phyloP scores from a whole-genome alignment of 352 stramenopile genomes.

The Phytophthora melonis region DNA sequence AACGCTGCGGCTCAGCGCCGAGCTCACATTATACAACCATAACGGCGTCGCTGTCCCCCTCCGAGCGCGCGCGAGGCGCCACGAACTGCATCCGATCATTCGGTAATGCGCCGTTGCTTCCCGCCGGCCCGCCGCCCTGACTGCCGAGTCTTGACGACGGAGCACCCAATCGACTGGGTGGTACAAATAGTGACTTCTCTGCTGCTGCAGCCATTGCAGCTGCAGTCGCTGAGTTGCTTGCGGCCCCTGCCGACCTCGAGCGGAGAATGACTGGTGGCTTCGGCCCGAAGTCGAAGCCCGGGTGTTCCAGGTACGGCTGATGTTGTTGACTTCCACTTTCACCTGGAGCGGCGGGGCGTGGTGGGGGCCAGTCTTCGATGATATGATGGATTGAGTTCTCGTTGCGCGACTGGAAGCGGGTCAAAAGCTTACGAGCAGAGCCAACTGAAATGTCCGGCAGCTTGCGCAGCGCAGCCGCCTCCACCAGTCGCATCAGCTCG shows the following conservation, averaged over 20 bases:
- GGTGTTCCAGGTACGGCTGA: slow-evolving; percentile 30
- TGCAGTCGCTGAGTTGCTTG: slow-evolving; percentile 3
- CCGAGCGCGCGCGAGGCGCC: slow-evolving; percentile 14
- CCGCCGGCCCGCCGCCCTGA: neutral
- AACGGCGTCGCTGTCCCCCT: slow-evolving; percentile 22
- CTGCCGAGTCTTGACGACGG: neutral
- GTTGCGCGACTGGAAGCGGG: slow-evolving; percentile 61
- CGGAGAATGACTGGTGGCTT: slow-evolving; percentile 16
- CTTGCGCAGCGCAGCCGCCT: slow-evolving; percentile 62
- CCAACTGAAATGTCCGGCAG: slow-evolving; percentile 69
- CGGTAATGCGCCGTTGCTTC: neutral
- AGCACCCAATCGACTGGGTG: slow-evolving; percentile 12
- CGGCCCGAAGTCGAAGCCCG: slow-evolving; percentile 18
- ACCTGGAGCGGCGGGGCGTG: neutral
- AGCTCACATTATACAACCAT: slow-evolving; percentile 25
- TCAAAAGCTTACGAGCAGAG: slow-evolving; percentile 55
- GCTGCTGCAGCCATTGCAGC: slow-evolving; percentile 12
- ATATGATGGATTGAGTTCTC: slow-evolving; percentile 62
- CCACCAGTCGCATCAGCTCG: slow-evolving; percentile 66
- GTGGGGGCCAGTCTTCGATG: slow-evolving; percentile 54
- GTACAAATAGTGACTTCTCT: slow-evolving; percentile 14
- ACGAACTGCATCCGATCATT: slow-evolving; percentile 10
- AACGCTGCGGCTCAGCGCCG: neutral
- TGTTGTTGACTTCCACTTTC: neutral
- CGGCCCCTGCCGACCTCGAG: neutral